Evolutionary conservation across 768 basidiomycete genomes (phyloP).

Genomic region (Podaxis sp.): DNA sequence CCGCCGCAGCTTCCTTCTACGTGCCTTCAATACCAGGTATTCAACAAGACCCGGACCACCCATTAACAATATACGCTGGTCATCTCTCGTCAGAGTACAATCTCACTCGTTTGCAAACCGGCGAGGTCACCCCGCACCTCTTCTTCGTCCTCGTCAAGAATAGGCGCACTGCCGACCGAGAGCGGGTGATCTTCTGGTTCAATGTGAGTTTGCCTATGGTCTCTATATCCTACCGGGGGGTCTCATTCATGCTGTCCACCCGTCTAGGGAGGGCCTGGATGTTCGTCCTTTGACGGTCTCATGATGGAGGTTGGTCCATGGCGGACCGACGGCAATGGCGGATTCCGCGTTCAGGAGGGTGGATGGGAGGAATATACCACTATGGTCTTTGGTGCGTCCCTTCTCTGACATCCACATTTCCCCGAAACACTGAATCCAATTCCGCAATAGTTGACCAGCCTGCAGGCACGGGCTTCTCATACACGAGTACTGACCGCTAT

Average conservation of each 20-base stretch:
- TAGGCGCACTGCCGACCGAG: conserved; percentile 81
- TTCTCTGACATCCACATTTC: neutral
- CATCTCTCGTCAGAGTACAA: conserved; percentile 80
- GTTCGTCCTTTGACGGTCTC: conserved; percentile 94
- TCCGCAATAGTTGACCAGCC: conserved; percentile 87
- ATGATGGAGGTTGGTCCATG: conserved; percentile 99
- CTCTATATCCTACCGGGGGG: neutral
- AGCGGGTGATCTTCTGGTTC: conserved; percentile 94
- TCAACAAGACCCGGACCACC: conserved; percentile 63
- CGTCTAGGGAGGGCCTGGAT: conserved; percentile 87
- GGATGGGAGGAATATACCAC: conserved; percentile 98
- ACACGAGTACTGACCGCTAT: conserved; percentile 80
- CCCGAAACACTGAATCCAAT: conserved; percentile 8
- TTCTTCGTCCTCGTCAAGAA: conserved; percentile 92
- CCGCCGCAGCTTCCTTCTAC: conserved; percentile 82
- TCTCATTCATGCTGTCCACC: neutral
- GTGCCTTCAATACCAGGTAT: conserved; percentile 74
- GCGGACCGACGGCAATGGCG: conserved; percentile 67
- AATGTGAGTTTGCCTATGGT: conserved; percentile 55
- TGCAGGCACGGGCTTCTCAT: conserved; percentile 92
- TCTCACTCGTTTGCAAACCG: conserved; percentile 40
- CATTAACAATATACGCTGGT: conserved; percentile 80
- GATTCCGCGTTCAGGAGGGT: conserved; percentile 70
- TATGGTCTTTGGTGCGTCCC: conserved; percentile 79
- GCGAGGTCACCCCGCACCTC: conserved; percentile 70